These are phyloP conservation scores for Calamus simplicifolius DNA, from an alignment of 176 grass and related monocot genomes.

Conservation along the genomic window DNA sequence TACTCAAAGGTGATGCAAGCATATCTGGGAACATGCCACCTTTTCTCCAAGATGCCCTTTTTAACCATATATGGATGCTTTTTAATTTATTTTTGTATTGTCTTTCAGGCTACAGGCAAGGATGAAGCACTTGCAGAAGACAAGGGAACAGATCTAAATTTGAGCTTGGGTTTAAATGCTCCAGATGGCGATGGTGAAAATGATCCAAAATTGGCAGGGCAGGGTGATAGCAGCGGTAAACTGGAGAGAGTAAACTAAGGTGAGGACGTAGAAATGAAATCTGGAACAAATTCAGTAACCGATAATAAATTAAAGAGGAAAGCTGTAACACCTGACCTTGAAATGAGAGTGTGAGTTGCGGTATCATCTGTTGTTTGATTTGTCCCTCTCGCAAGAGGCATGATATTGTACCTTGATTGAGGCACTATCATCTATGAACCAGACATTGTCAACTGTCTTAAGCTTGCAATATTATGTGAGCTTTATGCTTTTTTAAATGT, in stretches of 20 bases:
- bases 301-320: slow-evolving; percentile 16
- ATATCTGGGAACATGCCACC: not conserved
- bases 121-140: slow-evolving; percentile 1
- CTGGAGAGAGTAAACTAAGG: not conserved
- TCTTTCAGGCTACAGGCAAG: not conserved
- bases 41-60: not conserved
- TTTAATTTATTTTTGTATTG: not conserved
- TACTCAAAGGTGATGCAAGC: no score
- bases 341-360: slow-evolving; percentile 15
- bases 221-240: not conserved
- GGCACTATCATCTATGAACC: no score
- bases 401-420: no score
- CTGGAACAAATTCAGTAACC: not conserved
- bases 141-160: slow-evolving; percentile 4
- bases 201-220: not conserved
- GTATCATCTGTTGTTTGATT: not conserved
- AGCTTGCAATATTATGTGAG: no score
- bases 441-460: no score
- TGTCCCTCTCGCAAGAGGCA: not conserved
- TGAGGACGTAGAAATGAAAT: slow-evolving; percentile 1
- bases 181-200: not conserved
- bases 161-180: slow-evolving; percentile 18
- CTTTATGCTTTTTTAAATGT: no score
- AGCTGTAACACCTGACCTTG: not conserved
- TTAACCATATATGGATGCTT: not conserved